These are phyloP conservation scores for Rhizophagus prolifer DNA, from an alignment of 192 early-diverging fungal species.

Conservation along the genomic window DNA sequence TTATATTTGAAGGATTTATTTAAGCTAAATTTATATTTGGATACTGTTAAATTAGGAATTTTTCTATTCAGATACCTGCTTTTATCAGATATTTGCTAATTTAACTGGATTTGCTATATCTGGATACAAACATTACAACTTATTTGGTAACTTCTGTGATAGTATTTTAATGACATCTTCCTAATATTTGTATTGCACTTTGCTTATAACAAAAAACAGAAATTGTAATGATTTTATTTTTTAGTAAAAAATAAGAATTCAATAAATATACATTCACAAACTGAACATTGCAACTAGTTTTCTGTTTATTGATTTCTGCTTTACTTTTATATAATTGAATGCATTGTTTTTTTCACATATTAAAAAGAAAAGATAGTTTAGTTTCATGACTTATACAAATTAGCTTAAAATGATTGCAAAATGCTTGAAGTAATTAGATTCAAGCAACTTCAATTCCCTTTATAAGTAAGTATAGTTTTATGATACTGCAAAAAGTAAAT, in stretches of 20 bases:
- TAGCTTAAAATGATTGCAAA: conserved; percentile 8
- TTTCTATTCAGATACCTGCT: too few species aligned
- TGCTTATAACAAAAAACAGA: conserved; percentile 29
- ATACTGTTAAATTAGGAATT: too few species aligned
- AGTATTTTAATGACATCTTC: conserved; percentile 18
- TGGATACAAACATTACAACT: too few species aligned
- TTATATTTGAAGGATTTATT: too few species aligned
- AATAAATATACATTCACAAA: conserved; percentile 24
- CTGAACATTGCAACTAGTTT: conserved; percentile 18
- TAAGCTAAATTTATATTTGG: too few species aligned
- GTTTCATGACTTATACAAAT: conserved; percentile 14
- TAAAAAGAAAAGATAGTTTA: conserved; percentile 27
- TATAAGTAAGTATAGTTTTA: too few species aligned
- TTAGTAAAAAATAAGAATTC: conserved; percentile 24
- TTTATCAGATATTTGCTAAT: too few species aligned
- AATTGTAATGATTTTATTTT: conserved; percentile 18
- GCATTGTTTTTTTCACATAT: conserved; percentile 20
- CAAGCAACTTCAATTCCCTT: too few species aligned
- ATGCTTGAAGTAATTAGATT: too few species aligned
- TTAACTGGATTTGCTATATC: too few species aligned
- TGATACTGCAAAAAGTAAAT: too few species aligned
- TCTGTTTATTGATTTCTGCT: conserved; percentile 20
- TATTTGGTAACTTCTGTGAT: conserved; percentile 23
- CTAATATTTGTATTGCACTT: conserved; percentile 26
- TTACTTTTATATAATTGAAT: too few species aligned